Base-by-base conservation (phyloP, 495 filamentous ascomycete species). In the Penicillium argentinense region DNA sequence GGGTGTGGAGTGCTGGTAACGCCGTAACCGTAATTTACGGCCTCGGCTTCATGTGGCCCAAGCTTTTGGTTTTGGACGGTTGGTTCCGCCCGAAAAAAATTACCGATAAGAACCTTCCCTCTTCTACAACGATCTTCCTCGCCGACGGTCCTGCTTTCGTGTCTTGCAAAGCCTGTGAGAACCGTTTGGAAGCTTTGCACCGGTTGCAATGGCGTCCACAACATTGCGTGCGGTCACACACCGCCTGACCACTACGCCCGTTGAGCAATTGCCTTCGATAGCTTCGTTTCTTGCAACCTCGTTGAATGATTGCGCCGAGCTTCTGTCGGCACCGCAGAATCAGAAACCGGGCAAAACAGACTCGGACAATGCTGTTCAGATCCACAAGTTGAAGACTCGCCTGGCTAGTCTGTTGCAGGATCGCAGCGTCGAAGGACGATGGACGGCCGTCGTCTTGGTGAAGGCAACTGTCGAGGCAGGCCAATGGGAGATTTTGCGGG, bases 391-490 rank as follows among this genome's bases (percentile, higher is more conserved):
- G 42, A 87, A 84, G 59, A 90, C 86, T 16, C 82, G 88, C 41
- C 71, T 97, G 49, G 83, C 82, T 11, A 80, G 84, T 5, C 69
- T 96, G 37, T 63, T 95, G 39, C 83, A 85, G 53, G 88, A 89
- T 45, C 84, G 82, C 51, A 86, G 60, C 26, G 49, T 76, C 4
- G 78, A 91, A 49, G 86, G 82, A 26, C 83, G 89, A 57, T 95
- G 88, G 75, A 76, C 84, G 8, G 89, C 81, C 1, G 81, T 87
- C 24, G 80, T 86, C 18, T 64, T 97, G 39, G 76, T 89, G 54
- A 96, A 95, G 67, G 77, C 84, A n/a, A 73, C 82, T 11, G 71
- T 95, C 41, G 90, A 96, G 57, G 78, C 82, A 29, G 89, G 91
- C 18, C 87, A 87, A 45, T 87, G 84, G 82, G 86, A 91, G 48